A percentile compares a stretch with the other conserved stretches of the same genome.
Evolutionary conservation across 1,284 basidiomycete species (phyloP).

Genomic region (Cutaneotrichosporon cyanovorans): DNA sequence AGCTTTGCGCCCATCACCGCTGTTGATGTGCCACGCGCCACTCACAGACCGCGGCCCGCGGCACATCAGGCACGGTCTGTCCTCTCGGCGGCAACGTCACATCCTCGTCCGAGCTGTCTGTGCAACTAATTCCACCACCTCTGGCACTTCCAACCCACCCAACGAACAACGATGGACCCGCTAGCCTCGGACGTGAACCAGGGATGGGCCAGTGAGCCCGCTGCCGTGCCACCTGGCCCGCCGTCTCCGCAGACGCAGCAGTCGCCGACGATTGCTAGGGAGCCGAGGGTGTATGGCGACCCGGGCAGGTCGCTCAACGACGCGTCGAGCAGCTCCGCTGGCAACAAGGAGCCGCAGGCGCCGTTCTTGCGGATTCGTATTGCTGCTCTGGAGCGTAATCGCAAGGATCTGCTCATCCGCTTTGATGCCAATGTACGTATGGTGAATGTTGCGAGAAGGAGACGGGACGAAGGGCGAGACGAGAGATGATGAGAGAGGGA

Average conservation of each 20-base stretch:
- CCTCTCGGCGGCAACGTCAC: no score
- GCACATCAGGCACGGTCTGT: no score
- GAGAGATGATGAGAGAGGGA: no score
- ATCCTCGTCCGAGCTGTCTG: no score
- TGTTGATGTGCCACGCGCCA: no score
- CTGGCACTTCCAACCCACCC: background rate
- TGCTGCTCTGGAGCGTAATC: conserved; percentile 80
- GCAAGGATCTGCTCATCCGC: conserved; percentile 81
- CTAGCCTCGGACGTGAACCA: conserved; percentile 18
- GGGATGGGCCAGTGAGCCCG: conserved; percentile 9
- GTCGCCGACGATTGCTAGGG: conserved; percentile 16
- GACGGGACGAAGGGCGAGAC: no score
- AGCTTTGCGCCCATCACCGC: no score
- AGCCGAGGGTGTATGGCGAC: conserved; percentile 39
- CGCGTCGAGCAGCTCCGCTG: conserved; percentile 10
- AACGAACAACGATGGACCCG: conserved; percentile 15
- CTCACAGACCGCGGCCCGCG: no score
- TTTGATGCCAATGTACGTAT: conserved; percentile 91
- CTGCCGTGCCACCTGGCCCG: background rate
- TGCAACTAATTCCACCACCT: no score
- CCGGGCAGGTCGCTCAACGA: conserved; percentile 28
- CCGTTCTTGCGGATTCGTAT: conserved; percentile 81
- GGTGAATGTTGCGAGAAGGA: conserved; percentile 49
- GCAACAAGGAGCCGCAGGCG: conserved; percentile 5
- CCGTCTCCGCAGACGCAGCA: conserved; percentile 1